Evolutionary conservation across 1,284 basidiomycete genomes (phyloP).

Genomic region (Athelia sp.): DNA sequence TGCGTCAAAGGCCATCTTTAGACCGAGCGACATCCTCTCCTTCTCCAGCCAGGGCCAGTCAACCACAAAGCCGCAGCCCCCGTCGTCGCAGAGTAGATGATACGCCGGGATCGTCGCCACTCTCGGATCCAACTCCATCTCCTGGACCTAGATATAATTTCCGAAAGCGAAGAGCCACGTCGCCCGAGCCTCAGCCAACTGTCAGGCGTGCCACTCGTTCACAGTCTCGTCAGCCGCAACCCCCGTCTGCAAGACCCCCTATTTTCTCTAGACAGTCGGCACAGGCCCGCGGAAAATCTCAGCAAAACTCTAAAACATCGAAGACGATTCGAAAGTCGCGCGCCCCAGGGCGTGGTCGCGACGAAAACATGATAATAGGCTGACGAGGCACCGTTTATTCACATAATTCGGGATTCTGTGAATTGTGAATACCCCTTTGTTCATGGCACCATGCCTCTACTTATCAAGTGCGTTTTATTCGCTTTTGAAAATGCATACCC

Average conservation of each 20-base stretch:
- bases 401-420: not conserved
- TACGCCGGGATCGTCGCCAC: conserved; percentile 13
- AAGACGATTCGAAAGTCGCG: not conserved
- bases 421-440: not conserved
- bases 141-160: conserved; percentile 24
- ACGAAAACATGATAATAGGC: not conserved
- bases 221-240: conserved; percentile 44
- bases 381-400: not conserved
- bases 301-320: conserved; percentile 20
- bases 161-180: conserved; percentile 23
- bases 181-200: conserved; percentile 12
- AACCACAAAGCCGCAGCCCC: conserved; percentile 9
- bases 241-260: not conserved
- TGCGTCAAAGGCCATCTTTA: conserved; percentile 12
- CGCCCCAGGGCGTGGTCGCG: not conserved
- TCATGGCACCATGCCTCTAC: not conserved
- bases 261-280: not conserved
- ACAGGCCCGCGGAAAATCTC: conserved; percentile 26
- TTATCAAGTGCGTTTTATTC: not conserved
- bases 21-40: conserved; percentile 5
- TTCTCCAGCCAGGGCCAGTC: not conserved
- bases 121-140: conserved; percentile 7
- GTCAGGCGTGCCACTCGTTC: conserved; percentile 2
- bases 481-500: not conserved
- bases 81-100: conserved; percentile 2